Percentiles rank a stretch among this genome's conserved stretches.
These are phyloP conservation scores for Sporobolomyces pararoseus DNA, from an alignment of 768 basidiomycete species.

Conservation along the genomic window DNA sequence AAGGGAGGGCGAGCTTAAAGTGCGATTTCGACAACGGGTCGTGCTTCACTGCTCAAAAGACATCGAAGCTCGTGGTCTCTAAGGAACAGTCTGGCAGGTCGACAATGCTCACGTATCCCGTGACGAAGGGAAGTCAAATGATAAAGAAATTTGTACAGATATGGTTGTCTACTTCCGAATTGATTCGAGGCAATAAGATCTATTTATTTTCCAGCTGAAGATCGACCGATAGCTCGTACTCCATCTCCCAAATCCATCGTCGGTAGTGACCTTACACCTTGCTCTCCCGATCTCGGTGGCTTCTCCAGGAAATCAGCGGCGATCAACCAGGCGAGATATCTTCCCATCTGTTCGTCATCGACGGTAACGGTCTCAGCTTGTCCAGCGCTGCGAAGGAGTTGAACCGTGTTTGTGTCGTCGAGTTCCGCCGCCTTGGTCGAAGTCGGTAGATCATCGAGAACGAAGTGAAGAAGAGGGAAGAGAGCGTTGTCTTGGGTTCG, in stretches of 20 bases:
- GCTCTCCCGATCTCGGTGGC: slow-evolving; percentile 49
- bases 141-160: no score
- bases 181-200: no score
- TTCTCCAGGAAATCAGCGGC: slow-evolving; percentile 72
- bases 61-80: no score
- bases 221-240: slow-evolving; percentile 33
- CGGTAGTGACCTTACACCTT: slow-evolving; percentile 26
- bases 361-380: slow-evolving; percentile 59
- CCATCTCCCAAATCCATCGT: slow-evolving; percentile 30
- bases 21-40: no score
- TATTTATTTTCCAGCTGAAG: slow-evolving; percentile 11
- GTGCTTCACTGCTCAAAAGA: no score
- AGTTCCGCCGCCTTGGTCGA: slow-evolving; percentile 89
- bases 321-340: slow-evolving; percentile 89
- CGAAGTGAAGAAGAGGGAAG: slow-evolving; percentile 94
- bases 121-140: no score
- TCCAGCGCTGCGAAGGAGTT: slow-evolving; percentile 56
- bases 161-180: no score
- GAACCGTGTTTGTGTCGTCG: slow-evolving; percentile 77
- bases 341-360: slow-evolving; percentile 69
- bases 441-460: slow-evolving; percentile 92
- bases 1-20: no score
- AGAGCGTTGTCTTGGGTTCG: slow-evolving; percentile 92
- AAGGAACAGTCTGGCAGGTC: no score
- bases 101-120: no score